A percentile compares a stretch with the other conserved stretches of the same genome.
Conservation (phyloP, 2,329 filamentous ascomycete species). For the Neofusicoccum parvum region DNA sequence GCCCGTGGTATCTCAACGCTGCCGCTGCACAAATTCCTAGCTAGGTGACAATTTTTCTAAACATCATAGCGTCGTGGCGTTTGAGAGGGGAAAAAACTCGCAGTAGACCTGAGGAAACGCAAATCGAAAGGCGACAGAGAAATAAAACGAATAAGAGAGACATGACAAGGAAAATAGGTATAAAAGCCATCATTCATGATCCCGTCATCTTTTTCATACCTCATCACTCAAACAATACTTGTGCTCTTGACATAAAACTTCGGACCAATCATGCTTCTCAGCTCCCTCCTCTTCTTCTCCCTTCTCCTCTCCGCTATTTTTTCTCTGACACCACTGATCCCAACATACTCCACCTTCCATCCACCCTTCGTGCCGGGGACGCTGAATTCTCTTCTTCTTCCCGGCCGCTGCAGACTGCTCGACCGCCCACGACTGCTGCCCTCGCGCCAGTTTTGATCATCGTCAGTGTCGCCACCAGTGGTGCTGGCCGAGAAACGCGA, state of each 20-base stretch:
- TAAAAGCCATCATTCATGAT: conserved; percentile 6
- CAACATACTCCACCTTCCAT: conserved; percentile 53
- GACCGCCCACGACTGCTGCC: conserved; percentile 16
- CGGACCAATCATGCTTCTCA: conserved; percentile 55
- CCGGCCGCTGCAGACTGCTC: neutral
- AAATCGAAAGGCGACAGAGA: neutral
- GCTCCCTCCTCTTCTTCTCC: conserved; percentile 55
- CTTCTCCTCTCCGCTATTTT: conserved; percentile 50
- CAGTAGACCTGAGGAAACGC: neutral
- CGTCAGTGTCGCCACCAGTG: neutral
- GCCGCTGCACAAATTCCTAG: neutral
- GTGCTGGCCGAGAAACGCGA: conserved; percentile 13
- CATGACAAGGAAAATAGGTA: neutral
- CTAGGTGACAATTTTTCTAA: neutral
- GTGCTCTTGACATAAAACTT: conserved; percentile 14
- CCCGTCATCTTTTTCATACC: conserved; percentile 8
- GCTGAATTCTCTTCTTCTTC: conserved; percentile 3
- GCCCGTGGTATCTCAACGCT: neutral
- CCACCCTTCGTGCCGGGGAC: conserved; percentile 24
- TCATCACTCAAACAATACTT: conserved; percentile 10
- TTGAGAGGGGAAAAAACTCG: neutral
- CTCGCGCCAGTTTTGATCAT: conserved; percentile 17
- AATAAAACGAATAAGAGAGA: neutral
- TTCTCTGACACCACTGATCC: conserved; percentile 52
- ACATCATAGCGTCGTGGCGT: neutral